A percentile compares a stretch with the other conserved stretches of the same genome.
These are phyloP conservation scores for Acacia concinna DNA, from an alignment of 331 rosid genomes.

Conservation along the genomic window DNA sequence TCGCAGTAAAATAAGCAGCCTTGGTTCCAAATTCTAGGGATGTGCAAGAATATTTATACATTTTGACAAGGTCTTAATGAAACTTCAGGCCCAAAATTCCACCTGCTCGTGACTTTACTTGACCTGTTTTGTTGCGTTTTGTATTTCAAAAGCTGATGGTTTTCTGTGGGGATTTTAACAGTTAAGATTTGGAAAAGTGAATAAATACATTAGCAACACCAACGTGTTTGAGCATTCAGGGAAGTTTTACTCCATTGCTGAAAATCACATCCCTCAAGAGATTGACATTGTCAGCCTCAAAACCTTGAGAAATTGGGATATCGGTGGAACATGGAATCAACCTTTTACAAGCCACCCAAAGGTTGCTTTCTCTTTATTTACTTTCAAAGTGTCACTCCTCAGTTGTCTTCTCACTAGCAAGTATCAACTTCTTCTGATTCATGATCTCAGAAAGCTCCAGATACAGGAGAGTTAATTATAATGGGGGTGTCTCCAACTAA, in stretches of 20 bases:
- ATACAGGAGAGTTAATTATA: constrained; percentile 47
- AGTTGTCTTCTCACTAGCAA: background rate
- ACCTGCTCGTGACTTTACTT: background rate
- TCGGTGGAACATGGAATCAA: constrained; percentile 49
- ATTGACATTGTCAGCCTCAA: constrained; percentile 46
- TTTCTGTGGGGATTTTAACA: background rate
- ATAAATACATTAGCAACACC: constrained; percentile 56
- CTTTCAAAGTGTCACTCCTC: background rate
- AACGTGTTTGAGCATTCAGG: constrained; percentile 62
- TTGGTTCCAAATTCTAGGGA: background rate
- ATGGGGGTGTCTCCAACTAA: constrained; percentile 48
- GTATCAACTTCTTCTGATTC: background rate
- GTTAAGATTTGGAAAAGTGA: constrained; percentile 52
- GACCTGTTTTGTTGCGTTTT: background rate
- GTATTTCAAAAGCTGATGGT: background rate
- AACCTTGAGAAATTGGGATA: constrained; percentile 54
- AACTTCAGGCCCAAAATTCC: background rate
- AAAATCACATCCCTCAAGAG: constrained; percentile 52
- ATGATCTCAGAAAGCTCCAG: constrained; percentile 44
- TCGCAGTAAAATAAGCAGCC: background rate
- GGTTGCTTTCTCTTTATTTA: constrained; percentile 8
- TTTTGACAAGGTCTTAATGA: background rate
- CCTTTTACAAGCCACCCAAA: constrained; percentile 61
- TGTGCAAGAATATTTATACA: background rate
- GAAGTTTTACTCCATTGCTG: constrained; percentile 52